A percentile compares a stretch with the other conserved stretches of the same genome.
Conservation (phyloP, 257 asterid species). For the Nyctanthes arbortristis region DNA sequence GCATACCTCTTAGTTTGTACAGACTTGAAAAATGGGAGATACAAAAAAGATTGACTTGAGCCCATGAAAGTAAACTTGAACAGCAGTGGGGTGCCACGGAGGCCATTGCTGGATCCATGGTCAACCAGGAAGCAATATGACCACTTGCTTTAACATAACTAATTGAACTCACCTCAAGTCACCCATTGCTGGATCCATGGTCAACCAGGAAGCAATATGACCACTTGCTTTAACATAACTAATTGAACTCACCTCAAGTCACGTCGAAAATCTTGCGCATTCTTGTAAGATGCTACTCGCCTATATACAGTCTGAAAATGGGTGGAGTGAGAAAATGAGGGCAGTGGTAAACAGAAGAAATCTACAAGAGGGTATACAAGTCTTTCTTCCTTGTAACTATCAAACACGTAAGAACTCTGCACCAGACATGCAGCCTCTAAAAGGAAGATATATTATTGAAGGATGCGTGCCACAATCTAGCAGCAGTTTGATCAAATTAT, state of each 20-base stretch:
- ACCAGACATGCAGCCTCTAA: not conserved
- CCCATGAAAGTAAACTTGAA: not conserved
- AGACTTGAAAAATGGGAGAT: not conserved
- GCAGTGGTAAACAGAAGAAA: not conserved
- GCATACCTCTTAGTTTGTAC: not conserved
- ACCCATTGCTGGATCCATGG: too few species aligned
- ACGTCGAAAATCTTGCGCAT: slow-evolving; percentile 62
- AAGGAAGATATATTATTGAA: not conserved
- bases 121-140: not conserved
- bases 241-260: slow-evolving; percentile 59
- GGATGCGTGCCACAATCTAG: not conserved
- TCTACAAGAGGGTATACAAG: not conserved
- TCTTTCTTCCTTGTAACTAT: not conserved
- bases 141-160: not conserved
- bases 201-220: not conserved
- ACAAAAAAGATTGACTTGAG: not conserved
- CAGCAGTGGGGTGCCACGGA: not conserved
- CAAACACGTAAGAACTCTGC: not conserved
- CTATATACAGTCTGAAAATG: slow-evolving; percentile 58
- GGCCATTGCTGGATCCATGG: not conserved
- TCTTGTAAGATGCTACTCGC: slow-evolving; percentile 68
- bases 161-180: slow-evolving; percentile 59
- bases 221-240: not conserved
- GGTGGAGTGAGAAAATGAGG: slow-evolving; percentile 13
- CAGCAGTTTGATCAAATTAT: not conserved